These are phyloP conservation scores for Solanum etuberosum DNA, from an alignment of 257 asterid species.

Conservation along the genomic window DNA sequence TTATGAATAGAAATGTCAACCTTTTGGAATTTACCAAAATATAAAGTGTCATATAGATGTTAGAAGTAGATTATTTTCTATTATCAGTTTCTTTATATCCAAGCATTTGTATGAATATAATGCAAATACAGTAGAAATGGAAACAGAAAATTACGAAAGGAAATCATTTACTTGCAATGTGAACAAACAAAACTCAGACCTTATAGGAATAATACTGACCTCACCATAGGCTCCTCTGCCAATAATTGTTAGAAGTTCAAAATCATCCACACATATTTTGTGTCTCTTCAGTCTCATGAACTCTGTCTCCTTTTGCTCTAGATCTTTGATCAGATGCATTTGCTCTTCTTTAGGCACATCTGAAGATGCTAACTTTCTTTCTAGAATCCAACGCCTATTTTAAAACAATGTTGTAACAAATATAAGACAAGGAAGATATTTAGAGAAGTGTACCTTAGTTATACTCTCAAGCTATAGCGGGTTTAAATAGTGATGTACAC, in stretches of 20 bases:
- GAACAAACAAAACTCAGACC: background rate
- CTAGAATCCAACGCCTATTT: constrained; percentile 93
- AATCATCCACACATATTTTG: constrained; percentile 94
- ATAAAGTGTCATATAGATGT: background rate
- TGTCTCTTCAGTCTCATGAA: constrained; percentile 88
- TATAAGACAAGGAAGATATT: background rate
- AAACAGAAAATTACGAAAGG: background rate
- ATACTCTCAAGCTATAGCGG: background rate
- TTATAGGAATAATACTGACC: constrained; percentile 18
- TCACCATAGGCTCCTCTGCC: constrained; percentile 99
- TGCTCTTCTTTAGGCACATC: constrained; percentile 98
- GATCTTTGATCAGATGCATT: constrained; percentile 65
- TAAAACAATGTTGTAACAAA: constrained; percentile 2
- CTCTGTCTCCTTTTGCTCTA: constrained; percentile 92
- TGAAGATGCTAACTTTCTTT: constrained; percentile 89
- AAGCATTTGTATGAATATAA: background rate
- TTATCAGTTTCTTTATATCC: background rate
- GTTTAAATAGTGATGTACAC: background rate
- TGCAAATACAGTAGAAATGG: background rate
- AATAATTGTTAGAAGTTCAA: constrained; percentile 88
- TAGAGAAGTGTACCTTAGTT: background rate
- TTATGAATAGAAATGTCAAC: background rate
- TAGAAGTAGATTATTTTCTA: background rate
- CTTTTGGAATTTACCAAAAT: background rate
- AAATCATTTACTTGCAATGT: background rate